These are phyloP conservation scores for Arthromyces matolae DNA, from an alignment of 768 basidiomycete genomes.

Conservation along the genomic window DNA sequence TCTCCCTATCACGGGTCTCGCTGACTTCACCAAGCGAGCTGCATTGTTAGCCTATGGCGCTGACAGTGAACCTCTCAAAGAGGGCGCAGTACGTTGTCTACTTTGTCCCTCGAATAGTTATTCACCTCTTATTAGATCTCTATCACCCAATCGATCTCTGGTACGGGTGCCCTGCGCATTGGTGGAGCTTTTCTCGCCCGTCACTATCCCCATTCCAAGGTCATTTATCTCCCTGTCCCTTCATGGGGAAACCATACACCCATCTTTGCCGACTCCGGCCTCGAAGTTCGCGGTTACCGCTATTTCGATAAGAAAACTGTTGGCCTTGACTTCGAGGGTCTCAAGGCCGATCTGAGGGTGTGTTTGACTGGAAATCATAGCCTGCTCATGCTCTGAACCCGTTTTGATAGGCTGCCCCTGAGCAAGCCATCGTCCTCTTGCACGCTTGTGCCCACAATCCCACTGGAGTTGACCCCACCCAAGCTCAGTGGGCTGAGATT, in stretches of 20 bases:
- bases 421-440: conserved; percentile 80
- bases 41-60: conserved; percentile 88
- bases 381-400: conserved; percentile 3
- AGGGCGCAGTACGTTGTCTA: conserved; percentile 59
- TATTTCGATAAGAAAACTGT: conserved; percentile 94
- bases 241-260: conserved; percentile 98
- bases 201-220: conserved; percentile 82
- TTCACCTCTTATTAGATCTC: conserved; percentile 52
- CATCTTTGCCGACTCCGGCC: conserved; percentile 89
- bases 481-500: conserved; percentile 88
- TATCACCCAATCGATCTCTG: conserved; percentile 92
- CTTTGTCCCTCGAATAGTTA: conserved; percentile 3
- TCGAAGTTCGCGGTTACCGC: conserved; percentile 88
- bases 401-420: conserved; percentile 56
- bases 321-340: conserved; percentile 86
- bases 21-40: conserved; percentile 81
- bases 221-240: conserved; percentile 87
- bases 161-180: conserved; percentile 95
- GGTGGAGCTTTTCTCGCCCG: conserved; percentile 89
- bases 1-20: conserved; percentile 89
- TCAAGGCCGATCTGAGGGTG: conserved; percentile 84
- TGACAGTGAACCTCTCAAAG: conserved; percentile 67
- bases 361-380: conserved; percentile 14
- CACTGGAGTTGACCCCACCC: conserved; percentile 95
- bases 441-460: conserved; percentile 99